Evolutionary conservation across 2,329 filamentous ascomycete species (phyloP).

Genomic region (Trichophyton mentagrophytes): DNA sequence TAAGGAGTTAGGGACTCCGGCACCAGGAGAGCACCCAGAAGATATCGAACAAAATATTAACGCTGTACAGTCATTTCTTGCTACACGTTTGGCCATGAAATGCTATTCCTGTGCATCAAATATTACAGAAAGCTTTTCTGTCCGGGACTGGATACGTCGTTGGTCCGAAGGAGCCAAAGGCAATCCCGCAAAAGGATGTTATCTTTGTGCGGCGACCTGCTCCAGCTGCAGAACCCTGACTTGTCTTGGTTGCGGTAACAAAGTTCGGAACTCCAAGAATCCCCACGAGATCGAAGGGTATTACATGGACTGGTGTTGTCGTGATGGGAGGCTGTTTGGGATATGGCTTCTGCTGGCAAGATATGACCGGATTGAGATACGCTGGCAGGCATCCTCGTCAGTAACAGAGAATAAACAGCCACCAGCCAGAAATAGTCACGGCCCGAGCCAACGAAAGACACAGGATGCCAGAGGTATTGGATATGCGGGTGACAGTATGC

Average conservation of each 20-base stretch:
- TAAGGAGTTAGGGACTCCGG: neutral
- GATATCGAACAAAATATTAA: slow-evolving; percentile 10
- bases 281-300: slow-evolving; percentile 4
- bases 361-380: slow-evolving; percentile 21
- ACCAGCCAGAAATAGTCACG: neutral
- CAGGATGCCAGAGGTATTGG: slow-evolving; percentile 11
- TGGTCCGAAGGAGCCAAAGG: slow-evolving; percentile 7
- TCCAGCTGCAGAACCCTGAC: slow-evolving; percentile 7
- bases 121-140: slow-evolving; percentile 7
- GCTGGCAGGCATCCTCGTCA: slow-evolving; percentile 5
- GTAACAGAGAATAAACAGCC: neutral
- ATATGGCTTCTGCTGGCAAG: slow-evolving; percentile 29
- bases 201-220: slow-evolving; percentile 10
- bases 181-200: slow-evolving; percentile 1
- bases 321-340: slow-evolving; percentile 20
- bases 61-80: slow-evolving; percentile 8
- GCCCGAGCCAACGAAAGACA: slow-evolving; percentile 7
- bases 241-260: slow-evolving; percentile 11
- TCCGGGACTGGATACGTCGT: slow-evolving; percentile 5
- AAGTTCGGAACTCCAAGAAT: neutral
- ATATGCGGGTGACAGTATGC: slow-evolving; percentile 7
- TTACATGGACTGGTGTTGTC: slow-evolving; percentile 24
- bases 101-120: slow-evolving; percentile 8
- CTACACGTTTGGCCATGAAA: slow-evolving; percentile 6
- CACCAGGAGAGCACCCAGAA: neutral